Evolutionary conservation across 352 stramenopile species (phyloP).

Genomic region (Pelagophyceae sp.): DNA sequence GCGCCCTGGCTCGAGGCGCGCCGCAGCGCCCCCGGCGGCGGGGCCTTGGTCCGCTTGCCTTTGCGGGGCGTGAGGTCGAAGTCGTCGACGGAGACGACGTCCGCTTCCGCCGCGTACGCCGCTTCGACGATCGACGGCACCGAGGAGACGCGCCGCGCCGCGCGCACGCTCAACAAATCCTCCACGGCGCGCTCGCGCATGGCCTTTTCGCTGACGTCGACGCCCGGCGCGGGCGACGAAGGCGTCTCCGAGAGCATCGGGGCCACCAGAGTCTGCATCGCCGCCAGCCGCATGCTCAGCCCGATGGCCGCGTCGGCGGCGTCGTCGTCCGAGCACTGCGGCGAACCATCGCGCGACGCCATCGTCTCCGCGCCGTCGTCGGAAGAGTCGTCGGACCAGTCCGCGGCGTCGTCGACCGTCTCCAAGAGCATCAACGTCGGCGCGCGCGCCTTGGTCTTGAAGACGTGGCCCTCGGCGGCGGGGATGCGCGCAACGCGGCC

Average conservation of each 20-base stretch:
- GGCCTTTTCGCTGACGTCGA: background rate
- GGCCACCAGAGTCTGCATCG: background rate
- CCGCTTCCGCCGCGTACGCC: background rate
- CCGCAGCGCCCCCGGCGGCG: no score
- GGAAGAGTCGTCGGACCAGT: background rate
- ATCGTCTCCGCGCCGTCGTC: background rate
- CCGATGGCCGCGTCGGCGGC: background rate
- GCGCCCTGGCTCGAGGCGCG: background rate
- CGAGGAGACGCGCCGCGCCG: background rate
- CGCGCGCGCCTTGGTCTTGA: slow-evolving; percentile 62
- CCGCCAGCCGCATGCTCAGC: background rate
- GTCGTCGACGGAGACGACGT: background rate
- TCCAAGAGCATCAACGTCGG: slow-evolving; percentile 61
- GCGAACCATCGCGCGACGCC: background rate
- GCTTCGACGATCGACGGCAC: slow-evolving; percentile 1
- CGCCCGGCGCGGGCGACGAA: background rate
- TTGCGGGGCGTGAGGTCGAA: background rate
- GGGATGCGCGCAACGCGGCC: slow-evolving; percentile 42
- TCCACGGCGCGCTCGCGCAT: background rate
- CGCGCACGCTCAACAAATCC: background rate
- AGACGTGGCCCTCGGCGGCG: slow-evolving; percentile 50
- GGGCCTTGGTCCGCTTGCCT: background rate
- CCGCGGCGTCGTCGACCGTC: slow-evolving; percentile 17
- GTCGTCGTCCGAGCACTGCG: background rate
- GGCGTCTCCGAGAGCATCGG: background rate